Percentiles rank a stretch among this genome's conserved stretches.
Evolutionary conservation across 2,329 filamentous ascomycete genomes (phyloP).

Genomic region (Lachnellula arida): DNA sequence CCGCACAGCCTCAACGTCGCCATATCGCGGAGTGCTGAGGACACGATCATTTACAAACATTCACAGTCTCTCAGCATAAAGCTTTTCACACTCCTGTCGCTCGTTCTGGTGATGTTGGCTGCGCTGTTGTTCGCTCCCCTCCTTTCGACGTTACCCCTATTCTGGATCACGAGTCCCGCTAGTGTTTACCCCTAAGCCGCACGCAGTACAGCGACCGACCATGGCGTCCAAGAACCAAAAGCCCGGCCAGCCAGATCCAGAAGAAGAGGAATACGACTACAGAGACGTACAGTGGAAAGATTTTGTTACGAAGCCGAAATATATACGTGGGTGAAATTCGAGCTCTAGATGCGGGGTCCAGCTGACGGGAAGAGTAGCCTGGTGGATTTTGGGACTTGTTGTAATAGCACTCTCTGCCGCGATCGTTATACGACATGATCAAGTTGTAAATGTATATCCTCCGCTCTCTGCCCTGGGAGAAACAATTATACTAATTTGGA

Average conservation of each 20-base stretch:
- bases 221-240: conserved; percentile 6
- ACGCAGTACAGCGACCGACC: not conserved
- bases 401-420: conserved; percentile 31
- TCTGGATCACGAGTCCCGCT: not conserved
- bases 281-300: conserved; percentile 34
- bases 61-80: not conserved
- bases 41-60: not conserved
- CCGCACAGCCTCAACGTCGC: not conserved
- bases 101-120: not conserved
- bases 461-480: not conserved
- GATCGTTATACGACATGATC: conserved; percentile 36
- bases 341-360: not conserved
- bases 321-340: conserved; percentile 26
- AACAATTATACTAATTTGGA: not conserved
- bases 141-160: not conserved
- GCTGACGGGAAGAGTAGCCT: conserved; percentile 17
- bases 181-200: not conserved
- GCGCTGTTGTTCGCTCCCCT: not conserved
- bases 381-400: conserved; percentile 30
- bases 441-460: conserved; percentile 33
- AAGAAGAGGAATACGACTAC: conserved; percentile 32
- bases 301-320: conserved; percentile 33
- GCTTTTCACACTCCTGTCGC: not conserved
- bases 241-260: not conserved
- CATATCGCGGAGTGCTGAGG: not conserved